Evolutionary conservation across 2,329 filamentous ascomycete genomes (phyloP), one percentile per base, ranked within the genome.

Genomic region (Arachnomyces sp.): DNA sequence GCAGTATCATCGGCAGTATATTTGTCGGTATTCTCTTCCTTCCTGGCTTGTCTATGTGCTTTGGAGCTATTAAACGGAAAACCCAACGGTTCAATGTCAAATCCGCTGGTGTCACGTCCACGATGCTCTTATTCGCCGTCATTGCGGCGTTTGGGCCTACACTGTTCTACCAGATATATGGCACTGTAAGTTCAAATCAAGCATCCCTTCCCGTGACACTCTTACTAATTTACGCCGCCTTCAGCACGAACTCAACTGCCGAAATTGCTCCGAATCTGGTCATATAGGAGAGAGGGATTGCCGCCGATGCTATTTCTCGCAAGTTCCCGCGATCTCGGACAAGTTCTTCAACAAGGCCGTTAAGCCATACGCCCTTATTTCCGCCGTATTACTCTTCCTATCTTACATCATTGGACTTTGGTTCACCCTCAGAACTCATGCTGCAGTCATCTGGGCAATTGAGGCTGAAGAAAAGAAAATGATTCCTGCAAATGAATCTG

Each of bases 161-260:
- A 0, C 68, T 98, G 11, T 98, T 98, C 66, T 98, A 96, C 65
- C 90, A 98, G 58, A 94, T 98, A 47, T 96, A 96, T 61, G 93
- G 92, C 51, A 94, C 88, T 36, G 77, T 81, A 68, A 67, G 74
- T 69, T 15, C 30, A 20, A 30, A 17, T 31, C 8, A 12, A 16
- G 8, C 5, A 9, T 13, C 18, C 9, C 8, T 13, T 29, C 31
- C 15, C 3, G 16, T n/a, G 28, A 12, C 17, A 13, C 28, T 14
- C 31, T 33, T 33, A 5, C 31, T 11, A 8, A 37, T 25, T 11
- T 25, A 2, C 12, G 20, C 18, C 5, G 28, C 28, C 39, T 13
- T 29, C 15, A 81, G 77, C 92, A 98, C 58, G 88, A 98, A 66
- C 76, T 98, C 38, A 92, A 87, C 55, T 98, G 92, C 57, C 77